A percentile compares a stretch with the other conserved stretches of the same genome.
Conservation (phyloP, 2,329 filamentous ascomycete species). For the Aspergillus proliferans region DNA sequence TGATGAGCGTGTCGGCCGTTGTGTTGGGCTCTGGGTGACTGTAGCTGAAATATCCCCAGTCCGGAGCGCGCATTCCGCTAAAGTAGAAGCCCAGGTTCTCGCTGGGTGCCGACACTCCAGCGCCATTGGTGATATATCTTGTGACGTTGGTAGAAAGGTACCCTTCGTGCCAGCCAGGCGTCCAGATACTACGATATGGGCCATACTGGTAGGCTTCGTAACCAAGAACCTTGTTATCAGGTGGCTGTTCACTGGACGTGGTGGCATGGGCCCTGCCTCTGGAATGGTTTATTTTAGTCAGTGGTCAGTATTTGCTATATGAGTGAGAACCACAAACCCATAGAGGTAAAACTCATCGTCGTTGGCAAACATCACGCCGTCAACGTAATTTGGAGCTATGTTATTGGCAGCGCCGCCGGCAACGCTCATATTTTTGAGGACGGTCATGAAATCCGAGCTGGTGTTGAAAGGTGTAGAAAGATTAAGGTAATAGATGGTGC, state of each 20-base stretch:
- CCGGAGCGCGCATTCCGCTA: slow-evolving; percentile 52
- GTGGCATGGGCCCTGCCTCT: too few species aligned
- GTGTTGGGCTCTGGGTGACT: slow-evolving; percentile 24
- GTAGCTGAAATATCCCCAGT: slow-evolving; percentile 41
- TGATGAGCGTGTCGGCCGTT: slow-evolving; percentile 50
- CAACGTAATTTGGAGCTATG: slow-evolving; percentile 51
- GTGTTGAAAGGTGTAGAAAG: too few species aligned
- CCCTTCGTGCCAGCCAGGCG: slow-evolving; percentile 37
- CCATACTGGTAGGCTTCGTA: slow-evolving; percentile 54
- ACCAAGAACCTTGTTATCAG: slow-evolving; percentile 8
- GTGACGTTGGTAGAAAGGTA: slow-evolving; percentile 46
- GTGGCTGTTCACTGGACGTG: neutral
- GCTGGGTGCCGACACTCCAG: slow-evolving; percentile 58
- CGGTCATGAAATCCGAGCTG: too few species aligned
- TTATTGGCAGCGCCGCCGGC: slow-evolving; percentile 45
- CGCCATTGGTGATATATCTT: slow-evolving; percentile 60
- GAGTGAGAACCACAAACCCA: slow-evolving; percentile 36
- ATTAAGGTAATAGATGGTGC: too few species aligned
- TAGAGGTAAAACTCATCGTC: slow-evolving; percentile 59
- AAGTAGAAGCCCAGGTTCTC: slow-evolving; percentile 70
- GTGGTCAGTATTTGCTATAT: too few species aligned
- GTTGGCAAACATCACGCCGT: slow-evolving; percentile 62
- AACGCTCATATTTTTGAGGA: too few species aligned
- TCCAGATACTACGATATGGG: slow-evolving; percentile 37
- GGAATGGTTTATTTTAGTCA: too few species aligned